Evolutionary conservation across 116 monocot species (phyloP), one percentile per base, ranked within the genome.

Genomic region (Posidonia oceanica): DNA sequence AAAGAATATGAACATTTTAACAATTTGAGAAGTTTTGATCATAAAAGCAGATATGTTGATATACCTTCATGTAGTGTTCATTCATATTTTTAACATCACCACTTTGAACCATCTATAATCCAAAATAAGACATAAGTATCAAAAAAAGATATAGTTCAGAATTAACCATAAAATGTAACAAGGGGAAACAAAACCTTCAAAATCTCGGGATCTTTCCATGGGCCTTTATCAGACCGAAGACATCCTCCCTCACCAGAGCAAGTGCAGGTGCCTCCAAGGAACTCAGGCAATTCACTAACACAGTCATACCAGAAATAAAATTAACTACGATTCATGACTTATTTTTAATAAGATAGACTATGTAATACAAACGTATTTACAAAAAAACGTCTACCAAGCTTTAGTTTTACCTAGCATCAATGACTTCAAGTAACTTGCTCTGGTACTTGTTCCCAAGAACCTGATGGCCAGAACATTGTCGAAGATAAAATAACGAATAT

Each of bases 391-490:
- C 60, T 2, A 7, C 23, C 3, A 22, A 22, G 7, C 18, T n/a
- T 29, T n/a, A 15, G 7, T 15, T 10, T 3, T 77, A 89, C 91
- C 87, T 91, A 4, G 92, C 83, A 77, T 96, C 91, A 71, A 96
- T 96, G 20, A 88, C 83, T 87, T 96, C 96, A 56, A 96, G 91
- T 67, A 96, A 71, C 67, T 87, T 96, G 83, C 96, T 89, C 75
- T 96, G 96, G 67, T 89, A 96, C 75, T 96, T 96, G 71, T 88
- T 96, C 12, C 96, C 92, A 20, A 96, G 81, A 64, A 98, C 98
- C 95, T 95, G 75, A 61, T 71, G 12, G 36, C 40, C 8, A 37
- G 29, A 29, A 29, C 29, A 29, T 29, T 29, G 29, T 29, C 29
- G 1, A 29, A 0, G 29, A 29, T 29, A 29, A 29, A 29, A 29